A percentile compares a stretch with the other conserved stretches of the same genome.
These are phyloP conservation scores for Teunomyces pallodes DNA, from an alignment of 805 yeast genomes.

Conservation along the genomic window DNA sequence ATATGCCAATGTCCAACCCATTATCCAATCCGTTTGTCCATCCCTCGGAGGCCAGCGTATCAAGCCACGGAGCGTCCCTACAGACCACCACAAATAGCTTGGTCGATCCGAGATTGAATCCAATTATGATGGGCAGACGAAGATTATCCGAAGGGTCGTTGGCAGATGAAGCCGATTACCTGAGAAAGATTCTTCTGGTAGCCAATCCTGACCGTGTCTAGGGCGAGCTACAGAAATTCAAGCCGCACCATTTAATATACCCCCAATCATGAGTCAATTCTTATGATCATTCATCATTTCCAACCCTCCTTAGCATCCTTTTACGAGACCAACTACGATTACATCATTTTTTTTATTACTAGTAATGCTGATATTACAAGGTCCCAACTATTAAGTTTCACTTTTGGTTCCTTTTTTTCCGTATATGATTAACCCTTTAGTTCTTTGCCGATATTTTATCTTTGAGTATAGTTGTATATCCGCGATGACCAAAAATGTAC, in stretches of 20 bases:
- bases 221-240: background rate
- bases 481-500: background rate
- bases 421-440: background rate
- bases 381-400: background rate
- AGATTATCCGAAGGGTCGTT: constrained; percentile 82
- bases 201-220: constrained; percentile 74
- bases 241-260: constrained; percentile 7
- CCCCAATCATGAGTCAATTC: no score
- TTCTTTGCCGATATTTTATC: background rate
- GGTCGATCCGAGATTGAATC: constrained; percentile 66
- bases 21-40: constrained; percentile 62
- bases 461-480: background rate
- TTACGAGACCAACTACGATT: background rate
- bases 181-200: constrained; percentile 77
- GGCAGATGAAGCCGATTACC: constrained; percentile 81
- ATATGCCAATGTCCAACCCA: constrained; percentile 29
- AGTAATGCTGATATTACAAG: no score
- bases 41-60: constrained; percentile 48
- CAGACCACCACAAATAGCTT: constrained; percentile 10
- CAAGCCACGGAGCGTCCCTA: constrained; percentile 12
- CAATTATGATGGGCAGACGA: constrained; percentile 78
- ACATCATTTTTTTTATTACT: background rate
- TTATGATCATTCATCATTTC: no score
- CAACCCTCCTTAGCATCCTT: background rate
- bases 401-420: background rate